A percentile compares a stretch with the other conserved stretches of the same genome.
These are phyloP conservation scores for Dictyostelium capitatum DNA, from an alignment of 78 protist species.

Conservation along the genomic window DNA sequence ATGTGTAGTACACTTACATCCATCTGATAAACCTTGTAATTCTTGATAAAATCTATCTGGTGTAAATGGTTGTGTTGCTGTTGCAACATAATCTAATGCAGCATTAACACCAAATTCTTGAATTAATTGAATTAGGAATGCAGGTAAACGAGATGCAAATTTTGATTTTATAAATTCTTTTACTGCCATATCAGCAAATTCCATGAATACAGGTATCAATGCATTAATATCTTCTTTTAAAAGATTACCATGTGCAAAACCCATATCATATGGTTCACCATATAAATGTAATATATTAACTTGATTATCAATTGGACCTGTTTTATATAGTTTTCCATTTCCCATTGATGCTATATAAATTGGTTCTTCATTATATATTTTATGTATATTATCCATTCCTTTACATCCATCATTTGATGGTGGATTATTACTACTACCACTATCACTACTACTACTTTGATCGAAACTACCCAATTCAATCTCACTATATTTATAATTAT, in stretches of 20 bases:
- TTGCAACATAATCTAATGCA: constrained; percentile 58
- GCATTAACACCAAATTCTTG: constrained; percentile 47
- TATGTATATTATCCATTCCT: constrained; percentile 3
- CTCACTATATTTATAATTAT: not conserved
- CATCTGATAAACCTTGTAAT: constrained; percentile 70
- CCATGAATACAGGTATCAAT: constrained; percentile 32
- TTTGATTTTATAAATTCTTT: not conserved
- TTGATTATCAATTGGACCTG: constrained; percentile 18
- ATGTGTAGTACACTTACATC: not conserved
- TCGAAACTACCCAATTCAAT: not conserved
- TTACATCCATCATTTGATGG: not conserved
- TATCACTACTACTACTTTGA: not conserved
- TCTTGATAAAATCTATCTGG: constrained; percentile 66
- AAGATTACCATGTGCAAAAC: constrained; percentile 85
- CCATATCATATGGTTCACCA: constrained; percentile 84
- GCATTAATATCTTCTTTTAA: constrained; percentile 54
- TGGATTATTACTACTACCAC: not conserved
- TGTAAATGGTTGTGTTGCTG: constrained; percentile 41
- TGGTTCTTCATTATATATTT: constrained; percentile 4
- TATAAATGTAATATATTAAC: constrained; percentile 39
- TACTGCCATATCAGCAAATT: constrained; percentile 28
- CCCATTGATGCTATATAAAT: not conserved
- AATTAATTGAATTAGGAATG: constrained; percentile 16
- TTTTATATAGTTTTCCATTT: constrained; percentile 19
- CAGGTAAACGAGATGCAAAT: not conserved